phyloP scores from a whole-genome alignment of 148 eudicot species.

The Chenopodium formosanum region DNA sequence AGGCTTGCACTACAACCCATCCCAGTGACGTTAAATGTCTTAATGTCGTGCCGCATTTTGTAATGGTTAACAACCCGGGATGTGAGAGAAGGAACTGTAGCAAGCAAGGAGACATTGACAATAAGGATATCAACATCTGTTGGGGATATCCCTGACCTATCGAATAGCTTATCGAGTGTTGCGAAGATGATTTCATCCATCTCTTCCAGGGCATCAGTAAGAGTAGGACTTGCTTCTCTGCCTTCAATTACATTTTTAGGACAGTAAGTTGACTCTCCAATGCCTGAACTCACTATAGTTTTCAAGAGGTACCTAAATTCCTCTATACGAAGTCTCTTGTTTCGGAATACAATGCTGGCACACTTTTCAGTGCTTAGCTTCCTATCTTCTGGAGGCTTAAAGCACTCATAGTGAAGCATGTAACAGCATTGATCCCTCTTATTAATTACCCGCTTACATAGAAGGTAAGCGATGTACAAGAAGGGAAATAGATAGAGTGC shows the following conservation, averaged over 20 bases:
- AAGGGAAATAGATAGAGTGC: conserved; percentile 35
- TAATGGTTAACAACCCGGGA: conserved; percentile 61
- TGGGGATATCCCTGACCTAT: conserved; percentile 45
- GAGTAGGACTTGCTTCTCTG: conserved; percentile 38
- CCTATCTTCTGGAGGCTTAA: conserved; percentile 51
- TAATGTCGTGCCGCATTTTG: conserved; percentile 63
- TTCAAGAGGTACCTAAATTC: conserved; percentile 48
- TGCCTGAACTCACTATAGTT: conserved; percentile 63
- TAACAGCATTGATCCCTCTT: conserved; percentile 47
- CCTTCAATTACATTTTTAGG: conserved; percentile 50
- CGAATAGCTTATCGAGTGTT: conserved; percentile 52
- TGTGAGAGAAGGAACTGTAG: conserved; percentile 63
- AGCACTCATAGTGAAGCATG: conserved; percentile 67
- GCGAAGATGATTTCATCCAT: conserved; percentile 51
- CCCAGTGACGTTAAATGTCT: conserved; percentile 57
- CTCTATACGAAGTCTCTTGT: conserved; percentile 46
- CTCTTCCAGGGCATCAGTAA: conserved; percentile 40
- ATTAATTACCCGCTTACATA: conserved; percentile 21
- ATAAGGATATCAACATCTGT: conserved; percentile 65
- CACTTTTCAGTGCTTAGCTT: conserved; percentile 43
- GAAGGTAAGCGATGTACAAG: conserved; percentile 30
- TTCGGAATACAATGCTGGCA: conserved; percentile 39
- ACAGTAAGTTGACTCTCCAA: conserved; percentile 63
- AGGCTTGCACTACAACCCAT: conserved; percentile 97
- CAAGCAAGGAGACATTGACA: conserved; percentile 62